Conservation (phyloP, 2,329 filamentous ascomycete species). For the Xylaria sp. region DNA sequence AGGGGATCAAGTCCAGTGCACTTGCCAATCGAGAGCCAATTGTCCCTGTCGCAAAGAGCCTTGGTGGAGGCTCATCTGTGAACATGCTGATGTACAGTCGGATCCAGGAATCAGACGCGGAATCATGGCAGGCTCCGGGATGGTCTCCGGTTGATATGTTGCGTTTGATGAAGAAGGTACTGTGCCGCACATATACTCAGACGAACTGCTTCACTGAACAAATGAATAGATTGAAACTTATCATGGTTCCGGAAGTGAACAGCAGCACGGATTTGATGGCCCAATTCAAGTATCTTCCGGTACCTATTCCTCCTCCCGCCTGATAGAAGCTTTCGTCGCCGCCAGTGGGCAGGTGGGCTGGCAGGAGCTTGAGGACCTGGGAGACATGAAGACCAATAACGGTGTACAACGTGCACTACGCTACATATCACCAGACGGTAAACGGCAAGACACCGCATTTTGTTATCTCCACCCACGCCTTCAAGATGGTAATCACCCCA, state of each 20-base stretch:
- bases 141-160: conserved; percentile 46
- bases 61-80: conserved; percentile 60
- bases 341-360: neutral
- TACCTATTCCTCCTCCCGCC: neutral
- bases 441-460: conserved; percentile 11
- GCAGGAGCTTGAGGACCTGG: neutral
- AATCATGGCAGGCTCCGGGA: conserved; percentile 36
- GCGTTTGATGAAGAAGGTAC: conserved; percentile 56
- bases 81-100: conserved; percentile 52
- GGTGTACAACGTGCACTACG: neutral
- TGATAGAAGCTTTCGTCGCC: neutral
- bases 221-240: conserved; percentile 58
- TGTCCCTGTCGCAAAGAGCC: conserved; percentile 49
- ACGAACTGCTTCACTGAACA: neutral
- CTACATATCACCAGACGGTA: conserved; percentile 10
- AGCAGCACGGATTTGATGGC: conserved; percentile 23
- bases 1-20: conserved; percentile 33
- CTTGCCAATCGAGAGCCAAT: conserved; percentile 51
- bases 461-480: conserved; percentile 16
- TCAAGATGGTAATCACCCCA: conserved; percentile 38
- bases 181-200: neutral
- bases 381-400: neutral
- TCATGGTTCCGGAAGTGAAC: conserved; percentile 50
- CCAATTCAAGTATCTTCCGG: conserved; percentile 8
- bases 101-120: conserved; percentile 41